These are phyloP conservation scores for Hymenoscyphus linearis DNA, from an alignment of 2,329 filamentous ascomycete genomes.

Conservation along the genomic window DNA sequence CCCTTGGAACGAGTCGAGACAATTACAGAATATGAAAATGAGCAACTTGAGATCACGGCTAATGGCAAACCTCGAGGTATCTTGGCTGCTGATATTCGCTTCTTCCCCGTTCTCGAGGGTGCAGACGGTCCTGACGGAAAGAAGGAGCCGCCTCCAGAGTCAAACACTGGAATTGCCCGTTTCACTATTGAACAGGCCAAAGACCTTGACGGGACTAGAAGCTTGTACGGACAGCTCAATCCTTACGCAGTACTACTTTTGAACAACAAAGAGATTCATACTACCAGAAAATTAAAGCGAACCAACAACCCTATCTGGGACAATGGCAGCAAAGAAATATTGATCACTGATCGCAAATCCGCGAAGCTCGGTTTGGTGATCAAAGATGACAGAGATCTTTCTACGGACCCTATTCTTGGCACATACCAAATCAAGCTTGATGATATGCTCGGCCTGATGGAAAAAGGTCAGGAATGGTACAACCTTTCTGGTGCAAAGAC, in stretches of 20 bases:
- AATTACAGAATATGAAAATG: slow-evolving; percentile 72
- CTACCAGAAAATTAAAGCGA: slow-evolving; percentile 87
- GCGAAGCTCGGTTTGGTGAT: slow-evolving; percentile 87
- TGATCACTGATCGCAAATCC: slow-evolving; percentile 88
- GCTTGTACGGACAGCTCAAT: slow-evolving; percentile 82
- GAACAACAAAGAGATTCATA: slow-evolving; percentile 86
- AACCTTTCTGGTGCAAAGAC: slow-evolving; percentile 74
- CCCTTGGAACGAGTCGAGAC: slow-evolving; percentile 76
- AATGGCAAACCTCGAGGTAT: slow-evolving; percentile 81
- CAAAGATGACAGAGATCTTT: slow-evolving; percentile 89
- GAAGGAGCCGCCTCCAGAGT: slow-evolving; percentile 74
- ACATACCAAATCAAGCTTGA: slow-evolving; percentile 94
- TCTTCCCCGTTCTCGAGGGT: slow-evolving; percentile 86
- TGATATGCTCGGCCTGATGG: slow-evolving; percentile 85
- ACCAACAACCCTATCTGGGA: slow-evolving; percentile 98
- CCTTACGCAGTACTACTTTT: slow-evolving; percentile 85
- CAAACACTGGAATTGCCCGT: slow-evolving; percentile 87
- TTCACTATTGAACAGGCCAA: slow-evolving; percentile 96
- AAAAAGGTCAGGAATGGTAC: slow-evolving; percentile 95
- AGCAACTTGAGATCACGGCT: slow-evolving; percentile 75
- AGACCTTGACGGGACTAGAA: slow-evolving; percentile 88
- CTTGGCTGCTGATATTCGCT: slow-evolving; percentile 76
- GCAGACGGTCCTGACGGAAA: slow-evolving; percentile 70
- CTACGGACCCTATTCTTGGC: slow-evolving; percentile 76
- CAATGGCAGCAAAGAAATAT: slow-evolving; percentile 85